Base-by-base conservation (phyloP, 2,329 filamentous ascomycete species). In the Rutstroemia sydowiana region DNA sequence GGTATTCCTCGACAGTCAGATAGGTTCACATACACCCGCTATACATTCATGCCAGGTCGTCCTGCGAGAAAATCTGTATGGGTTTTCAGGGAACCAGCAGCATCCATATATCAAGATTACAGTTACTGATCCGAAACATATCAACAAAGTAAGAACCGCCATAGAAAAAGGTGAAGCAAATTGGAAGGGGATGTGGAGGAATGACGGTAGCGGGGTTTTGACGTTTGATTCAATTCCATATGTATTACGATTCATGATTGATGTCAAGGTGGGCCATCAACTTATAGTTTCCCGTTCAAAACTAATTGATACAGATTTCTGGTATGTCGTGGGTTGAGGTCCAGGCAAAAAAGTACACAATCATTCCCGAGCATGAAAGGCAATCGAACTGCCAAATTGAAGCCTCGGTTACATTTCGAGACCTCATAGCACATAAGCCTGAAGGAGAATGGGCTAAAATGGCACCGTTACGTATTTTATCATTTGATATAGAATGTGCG, bases 261-360 rank as follows among this genome's bases (percentile, higher is more conserved):
- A 98, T 69, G 95, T 87, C 60, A 86, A 91, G 68, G 84, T 88
- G 73, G 60, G 71, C 48, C 51, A 41, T 34, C 11, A 48, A 14
- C 7, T 14, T 18, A 10, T n/a, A 18, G 8, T 30, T 30, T 28
- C 8, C 26, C 6, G 14, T 18, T 16, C 32, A 39, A 42, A 23
- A 30, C 58, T 61, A 48, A 58, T 5, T 18, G 7, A 3, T 2
- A 26, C 53, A 88, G 79, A 85, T 98, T 41, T 79, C 87, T 52
- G 93, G 93, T 57, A 98, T 98, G 93, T 92, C 90, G 1, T 98
- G 93, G 93, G 89, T 97, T 0, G 89, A 95, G 68, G 88, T 85
- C 16, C 85, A 88, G 20, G 77, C 85, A 3, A 77, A 76, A 28
- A 83, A 84, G 56, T 96, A 92, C 71, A 76, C 77, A 50, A 73